These are phyloP conservation scores for Salix udensis DNA, from an alignment of 345 rosid species.

Conservation along the genomic window DNA sequence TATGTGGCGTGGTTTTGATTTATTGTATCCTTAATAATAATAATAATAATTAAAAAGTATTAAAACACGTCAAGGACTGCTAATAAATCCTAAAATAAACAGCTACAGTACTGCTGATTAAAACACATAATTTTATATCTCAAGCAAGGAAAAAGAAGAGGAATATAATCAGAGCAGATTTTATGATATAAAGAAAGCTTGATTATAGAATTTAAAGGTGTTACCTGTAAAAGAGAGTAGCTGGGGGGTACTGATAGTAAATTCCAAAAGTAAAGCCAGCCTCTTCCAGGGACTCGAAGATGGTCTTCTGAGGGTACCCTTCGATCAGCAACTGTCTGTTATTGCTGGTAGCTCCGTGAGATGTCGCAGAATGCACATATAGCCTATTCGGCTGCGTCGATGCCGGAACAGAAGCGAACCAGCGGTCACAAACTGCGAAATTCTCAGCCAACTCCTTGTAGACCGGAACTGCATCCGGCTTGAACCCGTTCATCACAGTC, in stretches of 20 bases:
- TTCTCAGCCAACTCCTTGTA: constrained; percentile 33
- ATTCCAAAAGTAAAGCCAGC: constrained; percentile 53
- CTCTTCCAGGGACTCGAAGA: constrained; percentile 60
- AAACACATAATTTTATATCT: background rate
- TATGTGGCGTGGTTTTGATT: no score
- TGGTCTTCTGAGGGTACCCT: constrained; percentile 64
- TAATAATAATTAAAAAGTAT: no score
- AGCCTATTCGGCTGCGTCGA: constrained; percentile 61
- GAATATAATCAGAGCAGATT: background rate
- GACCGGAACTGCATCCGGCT: constrained; percentile 37
- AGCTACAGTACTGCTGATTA: no score
- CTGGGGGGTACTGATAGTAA: constrained; percentile 45
- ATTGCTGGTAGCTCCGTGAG: constrained; percentile 56
- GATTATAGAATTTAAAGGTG: background rate
- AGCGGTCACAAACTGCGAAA: constrained; percentile 45
- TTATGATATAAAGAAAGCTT: background rate
- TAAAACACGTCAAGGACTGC: no score
- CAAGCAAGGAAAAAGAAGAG: background rate
- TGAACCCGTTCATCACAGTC: constrained; percentile 53
- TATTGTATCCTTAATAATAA: no score
- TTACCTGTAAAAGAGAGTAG: constrained; percentile 59
- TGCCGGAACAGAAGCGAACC: constrained; percentile 61
- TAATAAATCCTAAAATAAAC: background rate
- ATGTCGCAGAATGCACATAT: constrained; percentile 57
- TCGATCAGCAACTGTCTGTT: constrained; percentile 32